Percentiles rank a stretch among this genome's conserved stretches.
phyloP scores from a whole-genome alignment of 2,329 filamentous ascomycete species.

The Scleromitrula shiraiana region DNA sequence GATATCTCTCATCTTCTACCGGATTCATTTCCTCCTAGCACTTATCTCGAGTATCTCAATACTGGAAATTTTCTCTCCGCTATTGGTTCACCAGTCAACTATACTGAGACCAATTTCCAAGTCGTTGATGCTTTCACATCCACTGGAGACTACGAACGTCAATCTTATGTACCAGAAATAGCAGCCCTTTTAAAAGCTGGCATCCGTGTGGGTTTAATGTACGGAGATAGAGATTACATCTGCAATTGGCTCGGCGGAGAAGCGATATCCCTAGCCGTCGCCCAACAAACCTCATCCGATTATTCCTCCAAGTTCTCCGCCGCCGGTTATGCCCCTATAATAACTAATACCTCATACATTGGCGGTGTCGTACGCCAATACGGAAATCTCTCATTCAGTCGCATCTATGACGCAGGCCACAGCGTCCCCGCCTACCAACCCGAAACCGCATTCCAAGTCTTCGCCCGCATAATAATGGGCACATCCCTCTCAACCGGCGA shows the following conservation, averaged over 20 bases:
- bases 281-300: constrained; percentile 37
- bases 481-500: constrained; percentile 43
- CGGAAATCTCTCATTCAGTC: constrained; percentile 63
- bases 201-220: constrained; percentile 63
- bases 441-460: constrained; percentile 45
- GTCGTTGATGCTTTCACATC: constrained; percentile 40
- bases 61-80: constrained; percentile 49
- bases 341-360: constrained; percentile 59
- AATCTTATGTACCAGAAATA: constrained; percentile 50
- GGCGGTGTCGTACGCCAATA: constrained; percentile 69
- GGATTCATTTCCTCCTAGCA: constrained; percentile 55
- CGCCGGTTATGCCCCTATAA: constrained; percentile 65
- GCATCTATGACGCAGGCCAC: constrained; percentile 60
- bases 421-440: constrained; percentile 51
- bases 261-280: constrained; percentile 57
- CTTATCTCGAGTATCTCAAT: constrained; percentile 59
- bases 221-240: constrained; percentile 57
- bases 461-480: constrained; percentile 49
- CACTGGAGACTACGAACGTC: constrained; percentile 56
- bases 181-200: constrained; percentile 52
- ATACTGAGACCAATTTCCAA: constrained; percentile 40
- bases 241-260: constrained; percentile 71
- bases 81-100: constrained; percentile 56
- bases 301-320: constrained; percentile 49
- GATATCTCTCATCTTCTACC: constrained; percentile 31